These are phyloP conservation scores for Diaporthe sp. DNA, from an alignment of 2,329 filamentous ascomycete genomes.

Conservation along the genomic window DNA sequence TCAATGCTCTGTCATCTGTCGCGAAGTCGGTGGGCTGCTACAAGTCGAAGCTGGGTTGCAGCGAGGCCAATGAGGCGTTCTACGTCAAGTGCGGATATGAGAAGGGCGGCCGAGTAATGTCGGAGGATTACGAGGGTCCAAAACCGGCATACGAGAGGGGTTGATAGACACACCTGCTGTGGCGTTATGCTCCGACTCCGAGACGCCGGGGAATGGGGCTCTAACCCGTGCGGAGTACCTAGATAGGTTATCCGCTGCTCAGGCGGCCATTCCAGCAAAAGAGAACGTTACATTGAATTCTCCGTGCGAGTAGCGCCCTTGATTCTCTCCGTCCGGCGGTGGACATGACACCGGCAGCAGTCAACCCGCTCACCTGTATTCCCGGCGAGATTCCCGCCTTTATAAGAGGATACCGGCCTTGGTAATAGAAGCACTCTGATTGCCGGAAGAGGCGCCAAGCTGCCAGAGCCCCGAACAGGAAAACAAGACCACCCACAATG, in stretches of 20 bases:
- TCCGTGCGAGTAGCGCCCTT: not conserved
- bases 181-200: not conserved
- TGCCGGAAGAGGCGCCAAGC: not conserved
- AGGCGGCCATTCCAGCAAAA: not conserved
- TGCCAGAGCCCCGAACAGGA: not conserved
- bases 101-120: constrained; percentile 19
- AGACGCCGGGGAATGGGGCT: not conserved
- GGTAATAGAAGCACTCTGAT: not conserved
- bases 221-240: not conserved
- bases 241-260: not conserved
- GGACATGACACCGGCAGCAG: not conserved
- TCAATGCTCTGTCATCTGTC: not conserved
- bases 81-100: constrained; percentile 13
- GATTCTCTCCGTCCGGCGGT: not conserved
- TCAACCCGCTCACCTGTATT: not conserved
- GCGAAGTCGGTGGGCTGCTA: constrained; percentile 2
- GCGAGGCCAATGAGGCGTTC: constrained; percentile 16
- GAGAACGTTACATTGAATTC: not conserved
- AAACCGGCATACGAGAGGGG: constrained; percentile 12
- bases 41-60: constrained; percentile 10
- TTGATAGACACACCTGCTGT: not conserved
- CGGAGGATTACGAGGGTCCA: constrained; percentile 2
- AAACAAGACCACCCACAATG: not conserved
- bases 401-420: constrained; percentile 5
- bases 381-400: not conserved